phyloP scores from a whole-genome alignment of 257 asterid genomes.

The Coffea eugenioides region DNA sequence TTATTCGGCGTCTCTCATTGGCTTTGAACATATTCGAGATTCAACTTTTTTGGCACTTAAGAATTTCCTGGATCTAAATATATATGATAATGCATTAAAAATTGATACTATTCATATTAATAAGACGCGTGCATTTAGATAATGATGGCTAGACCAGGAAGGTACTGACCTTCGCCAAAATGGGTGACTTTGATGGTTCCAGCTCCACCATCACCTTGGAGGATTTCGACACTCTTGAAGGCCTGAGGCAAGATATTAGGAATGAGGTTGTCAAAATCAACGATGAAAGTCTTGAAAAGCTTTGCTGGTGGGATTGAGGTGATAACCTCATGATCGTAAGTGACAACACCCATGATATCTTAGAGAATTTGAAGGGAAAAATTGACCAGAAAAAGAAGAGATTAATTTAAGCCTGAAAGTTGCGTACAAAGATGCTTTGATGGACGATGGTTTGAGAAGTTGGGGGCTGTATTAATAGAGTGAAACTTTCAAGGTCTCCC shows the following conservation, averaged over 20 bases:
- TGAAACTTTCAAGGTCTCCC: not conserved
- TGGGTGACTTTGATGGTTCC: constrained; percentile 47
- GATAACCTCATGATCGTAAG: constrained; percentile 27
- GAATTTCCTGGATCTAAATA: not conserved
- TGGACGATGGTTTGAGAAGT: not conserved
- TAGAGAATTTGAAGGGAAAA: no score
- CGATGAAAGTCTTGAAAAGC: constrained; percentile 46
- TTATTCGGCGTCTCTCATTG: no score
- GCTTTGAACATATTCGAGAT: no score
- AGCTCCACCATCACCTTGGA: constrained; percentile 50
- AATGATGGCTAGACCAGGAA: no score
- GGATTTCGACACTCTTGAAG: constrained; percentile 39
- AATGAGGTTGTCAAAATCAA: constrained; percentile 47
- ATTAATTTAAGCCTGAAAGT: not conserved
- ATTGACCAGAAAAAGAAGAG: not conserved
- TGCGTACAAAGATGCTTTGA: not conserved
- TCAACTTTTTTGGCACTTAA: no score
- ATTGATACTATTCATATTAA: not conserved
- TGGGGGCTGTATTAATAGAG: constrained; percentile 3
- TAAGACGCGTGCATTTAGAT: not conserved
- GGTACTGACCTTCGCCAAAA: constrained; percentile 41
- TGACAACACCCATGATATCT: constrained; percentile 38
- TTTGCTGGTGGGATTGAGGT: constrained; percentile 44
- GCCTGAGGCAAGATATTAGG: constrained; percentile 45
- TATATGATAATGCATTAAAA: not conserved